A percentile compares a stretch with the other conserved stretches of the same genome.
Evolutionary conservation across 495 filamentous ascomycete genomes (phyloP).

Genomic region (Friedmanniomyces simplex): DNA sequence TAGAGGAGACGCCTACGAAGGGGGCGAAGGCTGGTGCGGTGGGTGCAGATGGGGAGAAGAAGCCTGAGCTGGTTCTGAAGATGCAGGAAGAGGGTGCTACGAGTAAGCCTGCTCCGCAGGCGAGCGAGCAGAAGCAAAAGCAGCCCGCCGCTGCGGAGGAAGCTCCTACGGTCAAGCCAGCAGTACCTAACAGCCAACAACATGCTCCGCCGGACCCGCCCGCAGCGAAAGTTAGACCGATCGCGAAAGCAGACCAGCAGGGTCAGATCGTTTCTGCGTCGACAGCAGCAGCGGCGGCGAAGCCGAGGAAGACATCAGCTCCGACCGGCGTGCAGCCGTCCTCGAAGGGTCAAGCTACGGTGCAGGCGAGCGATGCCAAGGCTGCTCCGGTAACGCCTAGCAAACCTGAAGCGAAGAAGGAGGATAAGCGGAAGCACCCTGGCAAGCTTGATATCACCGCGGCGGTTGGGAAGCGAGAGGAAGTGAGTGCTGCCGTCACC

Average conservation of each 20-base stretch:
- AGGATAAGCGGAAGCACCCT: conserved; percentile 45
- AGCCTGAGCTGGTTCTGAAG: background rate
- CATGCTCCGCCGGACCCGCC: background rate
- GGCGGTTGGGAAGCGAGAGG: conserved; percentile 31
- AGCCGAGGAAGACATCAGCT: background rate
- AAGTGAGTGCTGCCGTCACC: background rate
- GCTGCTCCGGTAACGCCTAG: conserved; percentile 9
- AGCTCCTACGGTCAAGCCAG: background rate
- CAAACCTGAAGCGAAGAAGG: conserved; percentile 8
- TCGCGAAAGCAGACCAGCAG: background rate
- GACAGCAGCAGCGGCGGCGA: background rate
- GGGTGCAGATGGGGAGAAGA: background rate
- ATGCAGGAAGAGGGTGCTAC: background rate
- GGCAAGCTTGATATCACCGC: conserved; percentile 56
- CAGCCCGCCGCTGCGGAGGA: background rate
- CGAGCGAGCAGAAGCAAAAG: background rate
- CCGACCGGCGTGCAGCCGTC: conserved; percentile 8
- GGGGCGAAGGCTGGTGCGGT: background rate
- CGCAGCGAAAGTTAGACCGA: background rate
- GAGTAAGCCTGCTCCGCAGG: background rate
- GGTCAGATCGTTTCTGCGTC: background rate
- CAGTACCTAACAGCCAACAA: background rate
- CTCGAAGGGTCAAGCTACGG: conserved; percentile 11
- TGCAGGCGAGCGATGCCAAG: conserved; percentile 12
- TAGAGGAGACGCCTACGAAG: conserved; percentile 12